Percentiles rank a stretch among this genome's conserved stretches.
These are phyloP conservation scores for Nepenthes gracilis DNA, from an alignment of 148 eudicot genomes.

Conservation along the genomic window DNA sequence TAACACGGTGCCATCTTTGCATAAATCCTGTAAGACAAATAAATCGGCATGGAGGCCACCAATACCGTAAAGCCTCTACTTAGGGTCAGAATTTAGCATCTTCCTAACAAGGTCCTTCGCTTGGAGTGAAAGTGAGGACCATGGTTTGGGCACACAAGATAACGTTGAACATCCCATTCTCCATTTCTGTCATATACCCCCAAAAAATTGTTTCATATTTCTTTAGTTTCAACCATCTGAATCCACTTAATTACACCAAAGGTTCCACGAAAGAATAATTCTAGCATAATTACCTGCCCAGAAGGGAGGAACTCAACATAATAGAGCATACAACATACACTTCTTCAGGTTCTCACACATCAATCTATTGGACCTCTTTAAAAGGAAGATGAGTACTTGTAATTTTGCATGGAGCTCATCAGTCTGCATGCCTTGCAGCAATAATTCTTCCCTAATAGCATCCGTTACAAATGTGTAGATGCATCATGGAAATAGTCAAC, in stretches of 20 bases:
- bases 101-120: constrained; percentile 89
- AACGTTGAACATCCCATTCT: constrained; percentile 90
- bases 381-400: no score
- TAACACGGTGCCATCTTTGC: no score
- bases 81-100: constrained; percentile 82
- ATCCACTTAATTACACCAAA: not conserved
- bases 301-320: constrained; percentile 52
- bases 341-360: no score
- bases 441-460: no score
- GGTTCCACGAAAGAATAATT: not conserved
- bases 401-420: no score
- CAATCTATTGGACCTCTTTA: no score
- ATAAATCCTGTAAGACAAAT: not conserved
- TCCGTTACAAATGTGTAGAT: no score
- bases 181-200: constrained; percentile 50
- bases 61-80: constrained; percentile 72
- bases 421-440: no score
- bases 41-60: not conserved
- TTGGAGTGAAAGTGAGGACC: constrained; percentile 77
- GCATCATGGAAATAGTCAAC: no score
- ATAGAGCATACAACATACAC: constrained; percentile 21
- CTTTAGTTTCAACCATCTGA: not conserved
- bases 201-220: not conserved
- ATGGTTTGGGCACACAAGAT: constrained; percentile 86
- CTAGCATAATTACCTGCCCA: constrained; percentile 35